Conservation (phyloP, 768 basidiomycete genomes). For the Boletus barrowsii region DNA sequence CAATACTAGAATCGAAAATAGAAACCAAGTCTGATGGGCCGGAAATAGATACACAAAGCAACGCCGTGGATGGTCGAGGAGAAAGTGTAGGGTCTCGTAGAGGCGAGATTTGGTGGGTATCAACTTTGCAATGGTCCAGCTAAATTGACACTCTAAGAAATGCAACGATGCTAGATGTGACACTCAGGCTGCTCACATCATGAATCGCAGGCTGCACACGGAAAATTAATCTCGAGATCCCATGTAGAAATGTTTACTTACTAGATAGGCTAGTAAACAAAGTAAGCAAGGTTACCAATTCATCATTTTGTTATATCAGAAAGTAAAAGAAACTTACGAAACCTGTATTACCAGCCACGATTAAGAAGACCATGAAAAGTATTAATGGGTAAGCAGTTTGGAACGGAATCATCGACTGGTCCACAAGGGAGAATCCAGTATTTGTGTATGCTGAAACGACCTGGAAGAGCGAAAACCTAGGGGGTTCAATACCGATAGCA, state of each 20-base stretch:
- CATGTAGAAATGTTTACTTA: conserved; percentile 41
- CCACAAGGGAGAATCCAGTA: conserved; percentile 82
- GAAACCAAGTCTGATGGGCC: conserved; percentile 92
- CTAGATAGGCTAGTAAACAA: conserved; percentile 71
- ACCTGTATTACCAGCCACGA: conserved; percentile 90
- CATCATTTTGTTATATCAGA: background rate
- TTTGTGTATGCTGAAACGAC: conserved; percentile 86
- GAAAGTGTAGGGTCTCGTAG: conserved; percentile 81
- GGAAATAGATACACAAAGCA: conserved; percentile 92
- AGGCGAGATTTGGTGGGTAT: conserved; percentile 57
- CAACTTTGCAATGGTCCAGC: conserved; percentile 70
- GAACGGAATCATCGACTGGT: conserved; percentile 91
- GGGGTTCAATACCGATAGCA: background rate
- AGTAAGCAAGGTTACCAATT: background rate
- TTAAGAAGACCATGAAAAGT: conserved; percentile 63
- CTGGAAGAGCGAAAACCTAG: conserved; percentile 84
- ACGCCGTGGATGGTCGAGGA: conserved; percentile 91
- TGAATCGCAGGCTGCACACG: conserved; percentile 63
- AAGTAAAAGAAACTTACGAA: conserved; percentile 62
- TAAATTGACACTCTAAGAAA: conserved; percentile 30
- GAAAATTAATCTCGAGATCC: background rate
- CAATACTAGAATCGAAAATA: conserved; percentile 61
- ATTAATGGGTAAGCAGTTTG: conserved; percentile 83
- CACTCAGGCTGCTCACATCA: conserved; percentile 71
- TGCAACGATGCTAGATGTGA: background rate